Evolutionary conservation across 2,329 filamentous ascomycete species (phyloP), one percentile per base, ranked within the genome.

Genomic region (Trichoderma koningiopsis): DNA sequence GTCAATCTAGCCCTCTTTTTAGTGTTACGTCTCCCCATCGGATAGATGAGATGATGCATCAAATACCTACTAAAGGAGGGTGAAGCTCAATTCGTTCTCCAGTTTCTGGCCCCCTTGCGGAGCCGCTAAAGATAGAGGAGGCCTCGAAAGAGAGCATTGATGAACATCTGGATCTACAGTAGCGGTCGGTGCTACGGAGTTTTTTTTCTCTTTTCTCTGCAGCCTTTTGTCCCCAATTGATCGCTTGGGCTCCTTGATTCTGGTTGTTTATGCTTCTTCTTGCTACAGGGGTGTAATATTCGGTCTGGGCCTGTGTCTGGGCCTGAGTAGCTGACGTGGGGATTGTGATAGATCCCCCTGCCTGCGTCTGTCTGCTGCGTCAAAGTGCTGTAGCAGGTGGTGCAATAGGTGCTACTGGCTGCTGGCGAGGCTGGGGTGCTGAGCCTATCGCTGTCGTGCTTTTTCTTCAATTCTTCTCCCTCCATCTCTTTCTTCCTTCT

Each of bases 391-490:
- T 35, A 22, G 35, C 27, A 27, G 27, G 27, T 27, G 4, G 27
- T 27, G 27, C 27, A 35, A 24, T 47, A 66, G 52, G 33, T 33
- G 33, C 37, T 40, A 43, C 37, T 43, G 16, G 37, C 37, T 40
- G 37, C 37, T 67, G 53, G 64, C 64, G 64, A 67, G 64, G 64
- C 64, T 67, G 64, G 64, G 64, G 43, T 22, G 49, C 58, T 40
- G 58, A 61, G 31, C 33, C 40, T 22, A 43, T 33, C 47, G 31
- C 59, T 49, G 13, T 16, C 27, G 37, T 24, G 31, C 33, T 61
- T 47, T 55, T 55, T 33, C 35, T 64, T 31, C 14, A 8, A 37
- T 4, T 14, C 19, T 55, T 19, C n/a, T n/a, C n/a, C n/a, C n/a
- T 27, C 31, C 6, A 4, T 64, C n/a, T 24, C 14, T 37, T 4